These are phyloP conservation scores for Ganoderma leucocontextum DNA, from an alignment of 1,284 basidiomycete genomes.

Conservation along the genomic window DNA sequence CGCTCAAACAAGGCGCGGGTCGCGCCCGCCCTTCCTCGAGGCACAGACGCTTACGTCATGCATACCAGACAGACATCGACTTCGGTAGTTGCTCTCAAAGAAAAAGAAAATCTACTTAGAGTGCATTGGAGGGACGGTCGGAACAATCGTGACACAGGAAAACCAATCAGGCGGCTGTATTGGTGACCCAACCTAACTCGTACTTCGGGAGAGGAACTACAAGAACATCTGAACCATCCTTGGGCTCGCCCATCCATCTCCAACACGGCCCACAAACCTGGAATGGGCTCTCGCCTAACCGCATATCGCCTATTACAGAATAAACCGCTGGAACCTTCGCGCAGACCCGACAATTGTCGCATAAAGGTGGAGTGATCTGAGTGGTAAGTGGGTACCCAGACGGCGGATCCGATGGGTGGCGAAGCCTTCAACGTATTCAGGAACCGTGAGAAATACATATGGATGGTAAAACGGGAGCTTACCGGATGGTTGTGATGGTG, in stretches of 20 bases:
- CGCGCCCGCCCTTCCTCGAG: background rate
- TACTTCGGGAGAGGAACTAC: constrained; percentile 62
- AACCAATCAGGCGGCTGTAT: background rate
- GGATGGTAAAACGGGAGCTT: constrained; percentile 24
- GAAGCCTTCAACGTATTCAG: constrained; percentile 51
- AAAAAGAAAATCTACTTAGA: too few relatives aligned
- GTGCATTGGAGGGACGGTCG: too few relatives aligned
- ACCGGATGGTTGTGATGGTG: constrained; percentile 79
- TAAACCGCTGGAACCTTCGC: constrained; percentile 71
- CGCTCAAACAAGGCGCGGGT: background rate
- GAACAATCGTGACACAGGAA: background rate
- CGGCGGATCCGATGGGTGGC: constrained; percentile 60
- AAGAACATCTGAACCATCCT: constrained; percentile 48
- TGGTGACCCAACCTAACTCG: constrained; percentile 43
- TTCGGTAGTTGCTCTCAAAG: too few relatives aligned
- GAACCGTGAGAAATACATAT: constrained; percentile 3
- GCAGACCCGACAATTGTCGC: constrained; percentile 73
- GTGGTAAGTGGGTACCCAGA: constrained; percentile 71
- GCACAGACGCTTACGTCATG: background rate
- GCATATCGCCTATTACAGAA: constrained; percentile 71
- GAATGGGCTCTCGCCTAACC: constrained; percentile 80
- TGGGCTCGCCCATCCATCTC: constrained; percentile 67
- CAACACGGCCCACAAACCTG: constrained; percentile 77
- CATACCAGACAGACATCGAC: background rate
- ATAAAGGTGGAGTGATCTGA: constrained; percentile 66